Conservation (phyloP, 139 green algal species). For the Chlorella sorokiniana region DNA sequence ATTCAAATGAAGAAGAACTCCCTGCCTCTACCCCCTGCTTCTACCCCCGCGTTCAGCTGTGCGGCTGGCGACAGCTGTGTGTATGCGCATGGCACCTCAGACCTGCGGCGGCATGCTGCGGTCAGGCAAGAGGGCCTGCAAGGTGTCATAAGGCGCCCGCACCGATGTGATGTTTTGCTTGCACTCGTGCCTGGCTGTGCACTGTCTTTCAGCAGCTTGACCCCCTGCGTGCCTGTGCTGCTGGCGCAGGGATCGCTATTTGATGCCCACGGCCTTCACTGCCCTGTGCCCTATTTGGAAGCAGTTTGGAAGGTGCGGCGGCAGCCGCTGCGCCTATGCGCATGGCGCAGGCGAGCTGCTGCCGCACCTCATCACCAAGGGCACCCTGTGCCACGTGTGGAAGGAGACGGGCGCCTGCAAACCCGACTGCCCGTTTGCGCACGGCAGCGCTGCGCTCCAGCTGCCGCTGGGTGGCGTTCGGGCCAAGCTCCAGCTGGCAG, state of each 20-base stretch:
- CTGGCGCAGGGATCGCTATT: background rate
- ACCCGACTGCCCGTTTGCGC: conserved; percentile 13
- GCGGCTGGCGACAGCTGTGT: background rate
- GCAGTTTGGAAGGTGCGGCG: background rate
- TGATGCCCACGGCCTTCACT: background rate
- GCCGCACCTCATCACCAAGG: conserved; percentile 3
- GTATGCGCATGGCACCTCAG: background rate
- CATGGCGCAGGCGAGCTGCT: background rate
- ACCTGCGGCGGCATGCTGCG: conserved; percentile 1
- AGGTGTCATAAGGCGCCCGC: background rate
- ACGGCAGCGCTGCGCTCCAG: background rate
- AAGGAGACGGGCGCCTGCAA: conserved; percentile 9
- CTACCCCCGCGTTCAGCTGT: background rate
- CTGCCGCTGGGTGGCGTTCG: background rate
- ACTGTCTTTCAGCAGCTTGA: background rate
- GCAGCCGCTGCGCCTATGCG: background rate
- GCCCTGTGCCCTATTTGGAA: background rate
- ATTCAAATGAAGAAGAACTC: background rate
- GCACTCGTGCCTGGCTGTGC: background rate
- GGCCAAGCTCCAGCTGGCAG: background rate
- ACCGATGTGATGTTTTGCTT: background rate
- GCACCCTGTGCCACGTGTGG: background rate
- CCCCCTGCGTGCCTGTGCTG: background rate
- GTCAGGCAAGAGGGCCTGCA: background rate
- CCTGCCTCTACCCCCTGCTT: background rate